Percentiles rank a stretch among this genome's conserved stretches.
Conservation (phyloP, 2,329 filamentous ascomycete genomes). For the Colletotrichum eleusines region DNA sequence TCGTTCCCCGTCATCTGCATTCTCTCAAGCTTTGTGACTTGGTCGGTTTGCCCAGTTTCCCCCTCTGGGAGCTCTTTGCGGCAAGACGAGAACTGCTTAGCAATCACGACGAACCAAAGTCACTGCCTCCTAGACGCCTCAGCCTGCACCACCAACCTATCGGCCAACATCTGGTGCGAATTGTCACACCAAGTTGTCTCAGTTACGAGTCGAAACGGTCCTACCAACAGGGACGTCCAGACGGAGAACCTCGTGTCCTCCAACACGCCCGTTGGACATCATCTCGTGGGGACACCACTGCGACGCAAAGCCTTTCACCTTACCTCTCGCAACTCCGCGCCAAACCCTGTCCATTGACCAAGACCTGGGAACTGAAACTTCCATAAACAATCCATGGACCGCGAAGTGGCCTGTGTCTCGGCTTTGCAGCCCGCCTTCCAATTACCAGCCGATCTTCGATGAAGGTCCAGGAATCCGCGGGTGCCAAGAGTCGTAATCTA, state of each 20-base stretch:
- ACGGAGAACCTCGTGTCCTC: slow-evolving; percentile 20
- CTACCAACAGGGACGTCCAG: not conserved
- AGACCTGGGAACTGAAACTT: slow-evolving; percentile 13
- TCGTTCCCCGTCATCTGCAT: not conserved
- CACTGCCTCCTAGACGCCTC: slow-evolving; percentile 8
- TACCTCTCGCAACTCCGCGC: slow-evolving; percentile 11
- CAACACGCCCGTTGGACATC: not conserved
- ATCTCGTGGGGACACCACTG: slow-evolving; percentile 14
- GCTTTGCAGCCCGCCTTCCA: slow-evolving; percentile 14
- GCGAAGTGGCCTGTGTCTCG: slow-evolving; percentile 21
- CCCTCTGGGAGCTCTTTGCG: slow-evolving; percentile 23
- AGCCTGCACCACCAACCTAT: not conserved
- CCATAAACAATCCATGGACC: slow-evolving; percentile 8
- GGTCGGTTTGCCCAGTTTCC: slow-evolving; percentile 13
- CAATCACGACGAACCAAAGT: not conserved
- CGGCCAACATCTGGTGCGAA: not conserved
- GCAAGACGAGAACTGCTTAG: not conserved
- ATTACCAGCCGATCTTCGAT: slow-evolving; percentile 22
- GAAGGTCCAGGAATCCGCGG: slow-evolving; percentile 22
- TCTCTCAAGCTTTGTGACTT: not conserved
- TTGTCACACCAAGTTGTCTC: slow-evolving; percentile 6
- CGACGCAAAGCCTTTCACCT: slow-evolving; percentile 12
- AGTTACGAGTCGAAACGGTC: slow-evolving; percentile 10
- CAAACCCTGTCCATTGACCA: slow-evolving; percentile 20
- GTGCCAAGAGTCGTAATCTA: slow-evolving; percentile 33